These are phyloP conservation scores for Casuarina glauca DNA, from an alignment of 306 rosid genomes.

Conservation along the genomic window DNA sequence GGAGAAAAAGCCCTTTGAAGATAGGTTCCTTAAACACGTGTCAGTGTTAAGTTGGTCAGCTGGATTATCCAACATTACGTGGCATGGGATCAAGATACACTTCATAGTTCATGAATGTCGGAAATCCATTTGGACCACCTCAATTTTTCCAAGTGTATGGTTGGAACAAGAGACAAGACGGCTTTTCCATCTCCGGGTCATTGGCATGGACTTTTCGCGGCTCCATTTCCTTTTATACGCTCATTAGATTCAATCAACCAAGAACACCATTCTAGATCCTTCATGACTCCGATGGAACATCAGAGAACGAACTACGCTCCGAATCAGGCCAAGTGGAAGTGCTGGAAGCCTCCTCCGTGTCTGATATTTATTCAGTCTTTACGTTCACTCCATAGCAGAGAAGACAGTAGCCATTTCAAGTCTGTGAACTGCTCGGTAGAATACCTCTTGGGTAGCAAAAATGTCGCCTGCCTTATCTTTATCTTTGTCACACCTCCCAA, in stretches of 20 bases:
- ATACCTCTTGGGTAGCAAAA: not conserved
- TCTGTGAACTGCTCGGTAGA: not conserved
- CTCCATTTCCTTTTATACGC: not conserved
- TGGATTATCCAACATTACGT: not conserved
- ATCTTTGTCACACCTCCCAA: slow-evolving; percentile 42
- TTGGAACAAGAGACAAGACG: not conserved
- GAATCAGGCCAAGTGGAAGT: slow-evolving; percentile 31
- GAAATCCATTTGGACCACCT: not conserved
- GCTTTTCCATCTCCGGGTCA: not conserved
- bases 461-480: slow-evolving; percentile 56
- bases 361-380: slow-evolving; percentile 26
- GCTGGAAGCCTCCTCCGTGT: slow-evolving; percentile 46
- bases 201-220: not conserved
- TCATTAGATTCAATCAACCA: not conserved
- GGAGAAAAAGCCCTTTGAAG: not conserved
- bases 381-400: slow-evolving; percentile 26
- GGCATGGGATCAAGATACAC: not conserved
- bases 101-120: not conserved
- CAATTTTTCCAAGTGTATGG: not conserved
- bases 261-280: slow-evolving; percentile 27
- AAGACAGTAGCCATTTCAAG: not conserved
- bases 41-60: not conserved
- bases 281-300: slow-evolving; percentile 27
- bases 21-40: not conserved
- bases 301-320: not conserved